A percentile compares a stretch with the other conserved stretches of the same genome.
phyloP scores from a whole-genome alignment of 2,329 filamentous ascomycete species.

The Colletotrichum lentis region DNA sequence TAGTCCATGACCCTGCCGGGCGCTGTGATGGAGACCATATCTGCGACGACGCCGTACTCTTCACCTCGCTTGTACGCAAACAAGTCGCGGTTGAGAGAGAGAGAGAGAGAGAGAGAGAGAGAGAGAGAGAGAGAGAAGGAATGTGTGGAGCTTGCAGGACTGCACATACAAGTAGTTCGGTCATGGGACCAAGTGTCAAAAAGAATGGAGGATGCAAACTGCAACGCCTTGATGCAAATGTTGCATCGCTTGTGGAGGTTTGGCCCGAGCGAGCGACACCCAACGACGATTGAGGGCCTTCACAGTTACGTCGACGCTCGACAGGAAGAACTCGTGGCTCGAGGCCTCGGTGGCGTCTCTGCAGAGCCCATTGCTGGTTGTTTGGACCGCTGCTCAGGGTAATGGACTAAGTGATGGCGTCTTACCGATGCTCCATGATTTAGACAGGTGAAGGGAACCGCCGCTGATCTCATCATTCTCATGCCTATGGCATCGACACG shows the following conservation, averaged over 20 bases:
- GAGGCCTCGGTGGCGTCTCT: constrained; percentile 6
- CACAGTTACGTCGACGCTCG: constrained; percentile 20
- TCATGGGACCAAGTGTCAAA: constrained; percentile 6
- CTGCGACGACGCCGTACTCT: constrained; percentile 34
- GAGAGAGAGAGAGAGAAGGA: no score
- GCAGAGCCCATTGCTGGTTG: neutral
- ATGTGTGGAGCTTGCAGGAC: neutral
- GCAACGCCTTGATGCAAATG: constrained; percentile 4
- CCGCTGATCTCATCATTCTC: constrained; percentile 2
- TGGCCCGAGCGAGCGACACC: neutral
- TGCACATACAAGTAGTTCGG: neutral
- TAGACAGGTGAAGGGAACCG: neutral
- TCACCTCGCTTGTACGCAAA: constrained; percentile 33
- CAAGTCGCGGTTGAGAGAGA: constrained; percentile 15
- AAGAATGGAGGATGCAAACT: neutral
- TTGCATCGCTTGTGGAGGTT: constrained; percentile 10
- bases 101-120: no score
- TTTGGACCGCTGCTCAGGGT: neutral
- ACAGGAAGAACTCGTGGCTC: constrained; percentile 21
- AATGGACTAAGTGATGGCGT: neutral
- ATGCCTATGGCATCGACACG: neutral
- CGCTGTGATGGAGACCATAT: constrained; percentile 22
- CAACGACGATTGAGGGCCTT: constrained; percentile 5
- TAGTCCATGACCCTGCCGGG: constrained; percentile 2
- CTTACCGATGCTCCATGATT: neutral